Evolutionary conservation across 352 stramenopile species (phyloP).

Genomic region (Phytophthora foliorum): DNA sequence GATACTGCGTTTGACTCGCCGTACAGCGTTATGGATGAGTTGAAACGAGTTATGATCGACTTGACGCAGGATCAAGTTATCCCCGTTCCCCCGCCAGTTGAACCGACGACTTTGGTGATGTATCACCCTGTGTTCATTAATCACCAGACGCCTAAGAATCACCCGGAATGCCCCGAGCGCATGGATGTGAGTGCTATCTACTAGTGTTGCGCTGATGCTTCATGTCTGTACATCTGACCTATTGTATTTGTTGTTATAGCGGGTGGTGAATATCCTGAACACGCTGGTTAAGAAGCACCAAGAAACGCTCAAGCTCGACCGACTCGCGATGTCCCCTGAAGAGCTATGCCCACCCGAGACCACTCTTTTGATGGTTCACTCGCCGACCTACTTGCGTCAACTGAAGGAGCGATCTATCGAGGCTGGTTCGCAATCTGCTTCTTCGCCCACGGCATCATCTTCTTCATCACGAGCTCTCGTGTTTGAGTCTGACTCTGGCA

Average conservation of each 20-base stretch:
- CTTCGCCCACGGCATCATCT: conserved; percentile 46
- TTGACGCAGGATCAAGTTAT: conserved; percentile 70
- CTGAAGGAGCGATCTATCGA: conserved; percentile 74
- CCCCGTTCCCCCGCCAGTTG: conserved; percentile 17
- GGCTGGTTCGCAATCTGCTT: conserved; percentile 50
- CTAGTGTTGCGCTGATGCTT: neutral
- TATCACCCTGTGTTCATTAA: conserved; percentile 89
- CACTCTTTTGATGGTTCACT: conserved; percentile 85
- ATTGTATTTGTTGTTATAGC: conserved; percentile 42
- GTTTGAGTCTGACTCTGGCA: conserved; percentile 83
- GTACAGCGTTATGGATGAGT: conserved; percentile 68
- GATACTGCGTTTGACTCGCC: conserved; percentile 21
- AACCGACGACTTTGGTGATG: conserved; percentile 76
- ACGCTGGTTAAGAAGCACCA: conserved; percentile 72
- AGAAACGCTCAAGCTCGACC: conserved; percentile 74
- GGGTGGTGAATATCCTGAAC: conserved; percentile 76
- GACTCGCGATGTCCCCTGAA: conserved; percentile 71
- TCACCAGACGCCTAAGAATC: conserved; percentile 86
- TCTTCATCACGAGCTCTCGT: conserved; percentile 62
- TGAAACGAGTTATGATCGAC: conserved; percentile 85
- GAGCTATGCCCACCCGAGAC: conserved; percentile 81
- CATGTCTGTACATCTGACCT: conserved; percentile 20
- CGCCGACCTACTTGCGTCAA: conserved; percentile 80
- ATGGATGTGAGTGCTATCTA: conserved; percentile 64
- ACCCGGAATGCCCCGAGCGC: conserved; percentile 85